These are phyloP conservation scores for Coemansia sp. DNA, from an alignment of 192 early-diverging fungal species.

Conservation along the genomic window DNA sequence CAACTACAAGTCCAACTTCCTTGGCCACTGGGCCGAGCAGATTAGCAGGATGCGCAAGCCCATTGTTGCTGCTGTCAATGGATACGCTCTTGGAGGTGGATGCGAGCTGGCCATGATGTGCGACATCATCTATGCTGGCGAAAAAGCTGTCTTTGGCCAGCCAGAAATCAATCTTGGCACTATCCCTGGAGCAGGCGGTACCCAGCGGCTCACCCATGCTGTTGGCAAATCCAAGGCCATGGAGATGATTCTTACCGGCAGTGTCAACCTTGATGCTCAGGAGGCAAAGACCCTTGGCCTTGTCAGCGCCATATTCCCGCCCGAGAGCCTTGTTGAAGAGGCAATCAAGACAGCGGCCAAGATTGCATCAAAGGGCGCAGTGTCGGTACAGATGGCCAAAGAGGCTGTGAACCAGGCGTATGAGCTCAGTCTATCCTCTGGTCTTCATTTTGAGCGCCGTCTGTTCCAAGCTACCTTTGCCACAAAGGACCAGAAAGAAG, in stretches of 20 bases:
- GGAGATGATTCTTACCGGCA: slow-evolving; percentile 92
- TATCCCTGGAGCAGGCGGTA: slow-evolving; percentile 91
- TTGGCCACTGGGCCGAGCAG: slow-evolving; percentile 90
- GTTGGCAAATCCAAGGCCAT: slow-evolving; percentile 99
- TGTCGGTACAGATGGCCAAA: slow-evolving; percentile 92
- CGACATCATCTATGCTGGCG: slow-evolving; percentile 98
- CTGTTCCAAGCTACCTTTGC: slow-evolving; percentile 92
- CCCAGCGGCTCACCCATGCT: slow-evolving; percentile 83
- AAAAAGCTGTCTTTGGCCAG: slow-evolving; percentile 95
- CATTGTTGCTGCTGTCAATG: slow-evolving; percentile 97
- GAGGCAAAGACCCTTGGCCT: slow-evolving; percentile 86
- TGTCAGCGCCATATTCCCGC: slow-evolving; percentile 88
- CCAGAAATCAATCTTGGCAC: slow-evolving; percentile 98
- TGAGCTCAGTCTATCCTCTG: slow-evolving; percentile 82
- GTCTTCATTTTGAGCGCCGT: slow-evolving; percentile 89
- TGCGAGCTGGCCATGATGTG: slow-evolving; percentile 99
- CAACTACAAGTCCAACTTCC: slow-evolving; percentile 90
- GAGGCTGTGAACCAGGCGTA: slow-evolving; percentile 95
- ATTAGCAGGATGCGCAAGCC: slow-evolving; percentile 93
- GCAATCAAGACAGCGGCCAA: slow-evolving; percentile 85
- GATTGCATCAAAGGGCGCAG: slow-evolving; percentile 85
- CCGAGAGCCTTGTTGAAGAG: slow-evolving; percentile 83
- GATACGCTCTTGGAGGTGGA: slow-evolving; percentile 96
- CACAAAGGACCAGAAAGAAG: slow-evolving; percentile 94
- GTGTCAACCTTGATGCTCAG: slow-evolving; percentile 74